Base-by-base conservation (phyloP, 169 alveolate species). In the Plasmodium knowlesi region DNA sequence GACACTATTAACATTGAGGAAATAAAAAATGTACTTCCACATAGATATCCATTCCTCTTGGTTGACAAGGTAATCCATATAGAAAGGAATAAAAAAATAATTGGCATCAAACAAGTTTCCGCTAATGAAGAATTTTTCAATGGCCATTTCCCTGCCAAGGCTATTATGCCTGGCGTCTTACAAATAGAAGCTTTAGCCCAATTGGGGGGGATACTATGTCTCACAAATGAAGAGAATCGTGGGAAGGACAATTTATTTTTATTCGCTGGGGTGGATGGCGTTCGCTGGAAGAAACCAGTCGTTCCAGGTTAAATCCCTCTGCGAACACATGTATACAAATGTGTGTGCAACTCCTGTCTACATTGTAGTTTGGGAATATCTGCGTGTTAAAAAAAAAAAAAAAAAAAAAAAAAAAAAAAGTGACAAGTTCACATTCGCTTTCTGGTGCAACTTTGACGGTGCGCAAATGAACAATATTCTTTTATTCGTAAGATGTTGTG, bases 171-270 rank as follows among this genome's bases (percentile, higher is more conserved):
- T 1, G 97, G 97, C 12, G 97, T 95, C 22, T 78, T 95, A 53
- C 96, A 95, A 92, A 80, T 95, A 5, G 97, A 95, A 76, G 97
- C 97, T 1, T 85, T 95, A 34, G 97, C 97, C 3, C 97, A 95
- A 67, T 92, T 95, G 71, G 97, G 95, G 5, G 97, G 97, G 5
- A 83, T 95, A 32, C 86, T 95, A 78, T 93, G 96, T 1, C 93
- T 95, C 85, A 93, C 84, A 93, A 91, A 76, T 82, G 95, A 94
- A 3, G 92, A 93, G 16, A 83, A 72, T 41, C 82, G 92, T 76
- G 94, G 94, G 34, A 74, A 71, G 19, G 92, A 96, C 14, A 74
- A 89, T 73, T 74, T 86, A 78, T 95, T 95, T 88, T 92, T 95
- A 43, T 95, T 95, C 71, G 97, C 96, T 4, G 97, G 97, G 16